These are phyloP conservation scores for Colletotrichum magnum DNA, from an alignment of 2,329 filamentous ascomycete genomes.

Conservation along the genomic window DNA sequence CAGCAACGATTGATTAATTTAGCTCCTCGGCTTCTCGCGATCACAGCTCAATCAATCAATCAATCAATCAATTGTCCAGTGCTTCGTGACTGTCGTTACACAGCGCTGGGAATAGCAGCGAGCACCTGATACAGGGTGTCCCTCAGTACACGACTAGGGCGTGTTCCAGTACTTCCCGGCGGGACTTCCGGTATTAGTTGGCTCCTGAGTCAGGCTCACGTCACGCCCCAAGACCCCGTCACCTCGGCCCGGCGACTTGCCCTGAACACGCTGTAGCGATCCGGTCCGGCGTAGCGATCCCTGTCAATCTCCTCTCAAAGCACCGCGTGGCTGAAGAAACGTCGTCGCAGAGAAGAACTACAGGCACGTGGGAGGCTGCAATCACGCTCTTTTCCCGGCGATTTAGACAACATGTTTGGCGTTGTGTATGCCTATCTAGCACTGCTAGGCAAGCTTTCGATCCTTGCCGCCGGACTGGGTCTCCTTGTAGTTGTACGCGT, in stretches of 20 bases:
- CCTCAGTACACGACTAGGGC: background rate
- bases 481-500: constrained; percentile 3
- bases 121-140: background rate
- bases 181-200: background rate
- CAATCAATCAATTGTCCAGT: background rate
- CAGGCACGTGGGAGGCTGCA: background rate
- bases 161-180: background rate
- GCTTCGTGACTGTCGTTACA: no score
- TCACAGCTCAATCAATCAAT: background rate
- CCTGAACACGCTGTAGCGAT: background rate
- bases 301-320: background rate
- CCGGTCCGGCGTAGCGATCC: background rate
- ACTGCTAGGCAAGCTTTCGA: background rate
- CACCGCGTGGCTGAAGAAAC: background rate
- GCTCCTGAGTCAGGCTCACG: constrained; percentile 29
- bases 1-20: background rate
- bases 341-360: background rate
- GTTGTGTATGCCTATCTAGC: background rate
- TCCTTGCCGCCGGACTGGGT: background rate
- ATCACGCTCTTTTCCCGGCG: background rate
- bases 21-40: background rate
- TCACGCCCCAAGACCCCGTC: background rate
- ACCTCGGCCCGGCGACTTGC: background rate
- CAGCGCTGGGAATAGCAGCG: no score
- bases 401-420: constrained; percentile 12